Percentiles rank a stretch among this genome's conserved stretches.
Evolutionary conservation across 441 rosid genomes (phyloP).

Genomic region (Hura crepitans): DNA sequence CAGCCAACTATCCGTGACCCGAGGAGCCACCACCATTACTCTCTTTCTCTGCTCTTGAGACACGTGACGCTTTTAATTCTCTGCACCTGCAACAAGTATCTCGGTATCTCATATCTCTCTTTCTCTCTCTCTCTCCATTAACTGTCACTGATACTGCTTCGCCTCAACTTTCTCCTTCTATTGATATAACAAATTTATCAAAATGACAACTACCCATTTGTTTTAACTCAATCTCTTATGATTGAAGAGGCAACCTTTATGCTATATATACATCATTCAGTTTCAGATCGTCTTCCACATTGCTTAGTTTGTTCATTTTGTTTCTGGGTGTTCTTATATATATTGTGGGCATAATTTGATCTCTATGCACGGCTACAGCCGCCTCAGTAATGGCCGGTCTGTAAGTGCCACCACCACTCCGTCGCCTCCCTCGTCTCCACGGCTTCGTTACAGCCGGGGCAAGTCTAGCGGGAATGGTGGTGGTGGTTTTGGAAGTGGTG

Average conservation of each 20-base stretch:
- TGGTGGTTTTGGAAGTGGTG: slow-evolving; percentile 13
- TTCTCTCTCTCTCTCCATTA: not conserved
- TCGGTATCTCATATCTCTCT: not conserved
- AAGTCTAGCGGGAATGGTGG: slow-evolving; percentile 25
- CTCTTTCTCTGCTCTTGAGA: not conserved
- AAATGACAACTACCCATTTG: not conserved
- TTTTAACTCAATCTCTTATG: not conserved
- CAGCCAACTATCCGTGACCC: slow-evolving; percentile 1
- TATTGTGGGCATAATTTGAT: not conserved
- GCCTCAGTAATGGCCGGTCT: slow-evolving; percentile 59
- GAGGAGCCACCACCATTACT: not conserved
- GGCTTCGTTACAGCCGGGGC: slow-evolving; percentile 52
- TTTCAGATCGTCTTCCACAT: slow-evolving; percentile 13
- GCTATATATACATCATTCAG: not conserved
- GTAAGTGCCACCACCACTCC: slow-evolving; percentile 31
- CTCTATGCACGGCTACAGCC: slow-evolving; percentile 80
- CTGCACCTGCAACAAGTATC: not conserved
- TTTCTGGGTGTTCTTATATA: not conserved
- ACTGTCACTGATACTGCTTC: not conserved
- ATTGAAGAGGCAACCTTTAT: not conserved
- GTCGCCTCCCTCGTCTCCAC: slow-evolving; percentile 85
- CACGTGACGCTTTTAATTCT: slow-evolving; percentile 8
- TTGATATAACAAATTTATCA: not conserved
- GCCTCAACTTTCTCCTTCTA: not conserved
- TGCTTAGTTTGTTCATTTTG: not conserved